These are phyloP conservation scores for Sporothrix brunneoviolacea DNA, from an alignment of 2,329 filamentous ascomycete species.

Conservation along the genomic window DNA sequence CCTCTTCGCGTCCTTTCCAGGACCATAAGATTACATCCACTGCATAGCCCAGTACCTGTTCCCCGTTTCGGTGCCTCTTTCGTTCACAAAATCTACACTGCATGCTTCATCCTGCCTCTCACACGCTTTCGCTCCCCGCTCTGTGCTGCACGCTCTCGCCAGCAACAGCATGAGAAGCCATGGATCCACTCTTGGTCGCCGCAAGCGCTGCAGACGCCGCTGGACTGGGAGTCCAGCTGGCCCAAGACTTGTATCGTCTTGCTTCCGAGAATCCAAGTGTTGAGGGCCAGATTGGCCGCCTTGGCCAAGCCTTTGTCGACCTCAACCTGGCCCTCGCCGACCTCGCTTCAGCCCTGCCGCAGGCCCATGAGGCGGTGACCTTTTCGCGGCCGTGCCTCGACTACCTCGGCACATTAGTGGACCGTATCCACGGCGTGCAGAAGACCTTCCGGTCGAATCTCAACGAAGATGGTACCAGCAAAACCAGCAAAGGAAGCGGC, in stretches of 20 bases:
- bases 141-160: no score
- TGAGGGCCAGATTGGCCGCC: slow-evolving; percentile 16
- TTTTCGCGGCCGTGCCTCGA: slow-evolving; percentile 5
- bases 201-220: slow-evolving; percentile 15
- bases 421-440: slow-evolving; percentile 14
- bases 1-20: no score
- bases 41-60: no score
- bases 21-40: no score
- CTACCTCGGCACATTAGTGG: slow-evolving; percentile 4
- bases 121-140: no score
- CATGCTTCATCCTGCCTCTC: no score
- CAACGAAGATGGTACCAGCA: background rate
- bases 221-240: slow-evolving; percentile 15
- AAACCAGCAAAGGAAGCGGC: background rate
- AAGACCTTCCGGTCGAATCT: slow-evolving; percentile 1
- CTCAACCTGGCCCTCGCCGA: slow-evolving; percentile 16
- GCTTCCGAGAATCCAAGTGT: slow-evolving; percentile 12
- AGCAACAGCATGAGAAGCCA: slow-evolving; percentile 12
- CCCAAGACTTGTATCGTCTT: slow-evolving; percentile 17
- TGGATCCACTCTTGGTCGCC: slow-evolving; percentile 14
- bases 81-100: no score
- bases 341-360: slow-evolving; percentile 10
- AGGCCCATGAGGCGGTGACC: background rate
- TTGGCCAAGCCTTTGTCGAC: slow-evolving; percentile 18
- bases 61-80: no score